Evolutionary conservation across 768 basidiomycete genomes (phyloP).

Genomic region (Xerocomus spinulosus): DNA sequence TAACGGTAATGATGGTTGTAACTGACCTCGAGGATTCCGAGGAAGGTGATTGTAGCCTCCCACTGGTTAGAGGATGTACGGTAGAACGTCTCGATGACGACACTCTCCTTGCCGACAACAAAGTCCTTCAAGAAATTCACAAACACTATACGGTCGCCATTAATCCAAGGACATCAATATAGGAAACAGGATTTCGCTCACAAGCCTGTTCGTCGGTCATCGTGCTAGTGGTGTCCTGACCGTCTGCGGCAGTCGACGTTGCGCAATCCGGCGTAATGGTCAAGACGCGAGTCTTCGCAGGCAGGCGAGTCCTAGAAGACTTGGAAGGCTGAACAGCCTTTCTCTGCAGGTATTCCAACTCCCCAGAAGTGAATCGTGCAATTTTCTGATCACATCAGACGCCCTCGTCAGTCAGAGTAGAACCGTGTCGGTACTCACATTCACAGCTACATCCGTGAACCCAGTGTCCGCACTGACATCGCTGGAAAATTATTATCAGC

Average conservation of each 20-base stretch:
- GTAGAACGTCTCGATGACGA: background rate
- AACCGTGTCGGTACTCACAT: too few species aligned
- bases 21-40: background rate
- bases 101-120: background rate
- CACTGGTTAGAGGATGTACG: background rate
- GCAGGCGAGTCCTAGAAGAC: too few species aligned
- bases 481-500: background rate
- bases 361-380: background rate
- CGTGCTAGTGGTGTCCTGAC: too few species aligned
- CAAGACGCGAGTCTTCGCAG: too few species aligned
- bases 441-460: too few species aligned
- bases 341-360: background rate
- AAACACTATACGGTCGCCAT: background rate
- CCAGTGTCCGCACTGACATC: background rate
- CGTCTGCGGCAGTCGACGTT: too few species aligned
- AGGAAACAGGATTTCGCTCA: too few species aligned
- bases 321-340: background rate
- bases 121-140: constrained; percentile 1
- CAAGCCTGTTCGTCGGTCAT: background rate
- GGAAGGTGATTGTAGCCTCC: background rate
- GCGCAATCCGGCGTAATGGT: too few species aligned
- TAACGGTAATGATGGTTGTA: too few species aligned
- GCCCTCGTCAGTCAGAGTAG: too few species aligned
- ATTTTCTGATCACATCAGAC: background rate
- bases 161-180: too few species aligned